Conservation (phyloP, 2,329 filamentous ascomycete genomes). For the Colletotrichum sp. region DNA sequence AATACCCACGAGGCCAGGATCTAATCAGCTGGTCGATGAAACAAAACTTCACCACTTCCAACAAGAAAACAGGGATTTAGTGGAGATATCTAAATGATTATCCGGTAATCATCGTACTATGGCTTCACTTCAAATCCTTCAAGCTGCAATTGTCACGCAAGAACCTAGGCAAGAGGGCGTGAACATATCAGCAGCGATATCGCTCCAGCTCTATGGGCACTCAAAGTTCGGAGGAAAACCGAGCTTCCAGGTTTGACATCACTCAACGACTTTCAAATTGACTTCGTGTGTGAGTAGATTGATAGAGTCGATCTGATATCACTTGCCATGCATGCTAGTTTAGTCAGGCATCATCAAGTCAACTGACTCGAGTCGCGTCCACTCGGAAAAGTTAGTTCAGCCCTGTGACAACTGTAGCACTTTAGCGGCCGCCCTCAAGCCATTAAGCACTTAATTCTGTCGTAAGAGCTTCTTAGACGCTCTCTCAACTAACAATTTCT, state of each 20-base stretch:
- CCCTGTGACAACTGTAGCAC: neutral
- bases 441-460: neutral
- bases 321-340: neutral
- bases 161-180: neutral
- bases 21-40: neutral
- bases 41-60: neutral
- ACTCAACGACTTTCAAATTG: neutral
- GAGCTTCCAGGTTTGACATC: neutral
- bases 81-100: neutral
- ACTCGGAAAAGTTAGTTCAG: neutral
- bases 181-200: neutral
- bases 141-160: rapidly evolving
- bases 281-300: neutral
- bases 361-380: neutral
- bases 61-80: neutral
- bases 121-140: neutral
- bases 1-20: neutral
- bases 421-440: neutral
- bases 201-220: neutral
- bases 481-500: neutral
- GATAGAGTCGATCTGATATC: neutral
- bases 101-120: neutral
- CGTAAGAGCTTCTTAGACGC: neutral
- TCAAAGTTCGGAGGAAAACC: neutral
- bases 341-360: neutral